phyloP scores from a whole-genome alignment of 345 rosid species.

The Camelina sativa region DNA sequence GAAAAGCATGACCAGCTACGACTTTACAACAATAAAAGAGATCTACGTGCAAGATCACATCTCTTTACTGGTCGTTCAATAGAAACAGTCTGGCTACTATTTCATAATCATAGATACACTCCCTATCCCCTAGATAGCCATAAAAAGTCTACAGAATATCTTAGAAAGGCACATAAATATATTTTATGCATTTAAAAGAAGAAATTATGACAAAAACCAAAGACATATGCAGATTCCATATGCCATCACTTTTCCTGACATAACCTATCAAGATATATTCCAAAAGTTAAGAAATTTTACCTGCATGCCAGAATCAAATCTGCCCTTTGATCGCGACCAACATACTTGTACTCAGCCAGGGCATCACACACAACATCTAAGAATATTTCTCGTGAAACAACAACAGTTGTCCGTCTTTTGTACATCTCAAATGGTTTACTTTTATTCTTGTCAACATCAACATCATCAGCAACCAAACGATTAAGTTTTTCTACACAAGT shows the following conservation, averaged over 20 bases:
- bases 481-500: slow-evolving; percentile 36
- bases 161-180: slow-evolving; percentile 11
- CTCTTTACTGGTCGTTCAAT: slow-evolving; percentile 3
- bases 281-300: slow-evolving; percentile 46
- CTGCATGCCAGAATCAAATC: slow-evolving; percentile 98
- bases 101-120: neutral
- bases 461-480: slow-evolving; percentile 43
- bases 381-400: slow-evolving; percentile 74
- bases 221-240: slow-evolving; percentile 36
- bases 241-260: slow-evolving; percentile 12
- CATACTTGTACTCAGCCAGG: slow-evolving; percentile 86
- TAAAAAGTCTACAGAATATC: neutral
- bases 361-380: slow-evolving; percentile 81
- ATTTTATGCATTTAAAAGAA: neutral
- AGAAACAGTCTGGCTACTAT: slow-evolving; percentile 11
- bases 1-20: neutral
- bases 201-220: neutral
- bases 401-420: slow-evolving; percentile 82
- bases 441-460: slow-evolving; percentile 48
- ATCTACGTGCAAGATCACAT: neutral
- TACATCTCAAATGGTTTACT: slow-evolving; percentile 78
- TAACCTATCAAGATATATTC: slow-evolving; percentile 15
- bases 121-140: slow-evolving; percentile 2
- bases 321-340: slow-evolving; percentile 94
- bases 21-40: neutral